phyloP scores from a whole-genome alignment of 2,329 filamentous ascomycete species.

The Aspergillus glaucus region DNA sequence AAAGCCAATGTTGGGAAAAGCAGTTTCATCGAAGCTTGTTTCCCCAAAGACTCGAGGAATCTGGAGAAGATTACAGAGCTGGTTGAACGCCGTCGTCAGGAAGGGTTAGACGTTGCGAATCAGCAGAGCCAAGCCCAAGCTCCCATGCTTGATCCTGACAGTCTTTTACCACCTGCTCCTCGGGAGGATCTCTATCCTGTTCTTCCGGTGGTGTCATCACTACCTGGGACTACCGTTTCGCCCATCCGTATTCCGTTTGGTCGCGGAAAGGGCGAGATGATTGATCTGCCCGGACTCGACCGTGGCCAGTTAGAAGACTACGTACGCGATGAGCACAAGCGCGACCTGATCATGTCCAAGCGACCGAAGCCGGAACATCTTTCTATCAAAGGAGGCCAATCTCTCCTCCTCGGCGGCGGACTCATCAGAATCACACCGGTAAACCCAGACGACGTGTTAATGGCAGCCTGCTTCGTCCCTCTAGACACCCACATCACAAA shows the following conservation, averaged over 20 bases:
- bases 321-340: constrained; percentile 60
- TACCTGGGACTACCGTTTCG: constrained; percentile 90
- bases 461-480: constrained; percentile 83
- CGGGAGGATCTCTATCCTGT: constrained; percentile 68
- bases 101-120: constrained; percentile 4
- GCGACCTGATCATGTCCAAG: constrained; percentile 69
- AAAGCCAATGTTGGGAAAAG: constrained; percentile 98
- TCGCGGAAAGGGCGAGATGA: constrained; percentile 76
- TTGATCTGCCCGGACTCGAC: constrained; percentile 82
- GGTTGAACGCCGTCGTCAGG: constrained; percentile 22
- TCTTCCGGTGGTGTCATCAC: constrained; percentile 78
- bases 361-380: constrained; percentile 68
- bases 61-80: constrained; percentile 31
- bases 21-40: constrained; percentile 78
- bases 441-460: constrained; percentile 57
- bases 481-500: constrained; percentile 68
- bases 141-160: constrained; percentile 23
- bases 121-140: constrained; percentile 10
- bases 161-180: constrained; percentile 70
- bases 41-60: constrained; percentile 63
- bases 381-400: constrained; percentile 68
- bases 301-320: constrained; percentile 66
- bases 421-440: constrained; percentile 80
- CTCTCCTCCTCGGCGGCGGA: constrained; percentile 76
- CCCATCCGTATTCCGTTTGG: constrained; percentile 92